Evolutionary conservation across 176 grass and related monocot genomes (phyloP).

Genomic region (Phyllostachys edulis): DNA sequence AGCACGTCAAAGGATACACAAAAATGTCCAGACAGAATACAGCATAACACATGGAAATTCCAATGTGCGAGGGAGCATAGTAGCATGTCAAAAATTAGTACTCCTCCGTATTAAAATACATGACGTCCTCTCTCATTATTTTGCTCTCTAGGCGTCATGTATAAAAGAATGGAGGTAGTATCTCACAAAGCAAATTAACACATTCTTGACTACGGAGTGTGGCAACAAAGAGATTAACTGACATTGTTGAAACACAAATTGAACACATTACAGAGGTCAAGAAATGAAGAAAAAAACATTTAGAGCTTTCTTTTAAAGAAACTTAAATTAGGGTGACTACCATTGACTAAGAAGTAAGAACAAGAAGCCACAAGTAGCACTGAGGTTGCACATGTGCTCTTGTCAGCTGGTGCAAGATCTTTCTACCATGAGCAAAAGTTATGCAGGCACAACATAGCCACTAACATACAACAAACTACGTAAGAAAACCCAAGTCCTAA

Average conservation of each 20-base stretch:
- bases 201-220: not conserved
- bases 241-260: not conserved
- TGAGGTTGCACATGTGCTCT: constrained; percentile 1
- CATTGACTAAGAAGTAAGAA: not conserved
- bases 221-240: not conserved
- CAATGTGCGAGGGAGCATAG: not conserved
- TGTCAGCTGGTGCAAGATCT: not conserved
- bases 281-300: not conserved
- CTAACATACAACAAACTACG: not conserved
- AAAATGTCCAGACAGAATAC: not conserved
- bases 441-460: not conserved
- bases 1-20: not conserved
- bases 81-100: constrained; percentile 14
- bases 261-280: not conserved
- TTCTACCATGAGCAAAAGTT: not conserved
- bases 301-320: not conserved
- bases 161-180: too few relatives aligned
- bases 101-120: too few relatives aligned
- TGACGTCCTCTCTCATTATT: too few relatives aligned
- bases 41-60: not conserved
- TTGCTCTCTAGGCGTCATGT: too few relatives aligned
- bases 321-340: not conserved
- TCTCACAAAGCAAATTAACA: not conserved
- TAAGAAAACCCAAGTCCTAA: not conserved
- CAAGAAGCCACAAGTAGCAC: not conserved